Conservation (phyloP, 1,284 basidiomycete species). For the Ustilago curta region DNA sequence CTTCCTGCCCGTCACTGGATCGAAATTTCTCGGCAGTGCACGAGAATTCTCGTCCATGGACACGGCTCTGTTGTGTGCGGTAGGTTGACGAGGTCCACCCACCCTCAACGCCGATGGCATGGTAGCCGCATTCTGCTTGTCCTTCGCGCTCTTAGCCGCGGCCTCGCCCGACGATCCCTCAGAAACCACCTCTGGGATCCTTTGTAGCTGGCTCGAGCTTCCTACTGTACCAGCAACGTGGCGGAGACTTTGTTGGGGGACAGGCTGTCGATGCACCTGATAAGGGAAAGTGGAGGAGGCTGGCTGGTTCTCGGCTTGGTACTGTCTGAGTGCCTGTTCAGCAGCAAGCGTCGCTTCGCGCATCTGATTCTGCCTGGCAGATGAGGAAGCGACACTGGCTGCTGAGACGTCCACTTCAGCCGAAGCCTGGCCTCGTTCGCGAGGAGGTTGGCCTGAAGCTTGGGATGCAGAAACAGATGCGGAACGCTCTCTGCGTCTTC, state of each 20-base stretch:
- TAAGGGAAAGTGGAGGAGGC: conserved; percentile 15
- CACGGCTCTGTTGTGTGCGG: conserved; percentile 5
- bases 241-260: conserved; percentile 8
- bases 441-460: neutral
- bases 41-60: conserved; percentile 33
- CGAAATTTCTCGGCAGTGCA: conserved; percentile 38
- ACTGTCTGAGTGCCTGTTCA: conserved; percentile 20
- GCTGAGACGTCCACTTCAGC: neutral
- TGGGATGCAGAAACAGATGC: conserved; percentile 15
- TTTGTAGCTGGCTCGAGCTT: conserved; percentile 13
- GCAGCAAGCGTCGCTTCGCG: conserved; percentile 26
- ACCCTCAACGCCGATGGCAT: conserved; percentile 14
- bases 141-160: neutral
- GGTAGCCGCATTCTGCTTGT: neutral
- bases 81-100: conserved; percentile 2
- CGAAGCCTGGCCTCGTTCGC: neutral
- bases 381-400: conserved; percentile 14
- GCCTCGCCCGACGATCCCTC: conserved; percentile 30
- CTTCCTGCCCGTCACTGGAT: conserved; percentile 42
- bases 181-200: conserved; percentile 25
- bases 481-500: conserved; percentile 21
- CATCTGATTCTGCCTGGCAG: conserved; percentile 22
- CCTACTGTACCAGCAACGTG: conserved; percentile 16
- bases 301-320: conserved; percentile 27
- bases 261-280: conserved; percentile 22